Evolutionary conservation across 108 stramenopile genomes (phyloP).

Genomic region (Skeletonema potamos): DNA sequence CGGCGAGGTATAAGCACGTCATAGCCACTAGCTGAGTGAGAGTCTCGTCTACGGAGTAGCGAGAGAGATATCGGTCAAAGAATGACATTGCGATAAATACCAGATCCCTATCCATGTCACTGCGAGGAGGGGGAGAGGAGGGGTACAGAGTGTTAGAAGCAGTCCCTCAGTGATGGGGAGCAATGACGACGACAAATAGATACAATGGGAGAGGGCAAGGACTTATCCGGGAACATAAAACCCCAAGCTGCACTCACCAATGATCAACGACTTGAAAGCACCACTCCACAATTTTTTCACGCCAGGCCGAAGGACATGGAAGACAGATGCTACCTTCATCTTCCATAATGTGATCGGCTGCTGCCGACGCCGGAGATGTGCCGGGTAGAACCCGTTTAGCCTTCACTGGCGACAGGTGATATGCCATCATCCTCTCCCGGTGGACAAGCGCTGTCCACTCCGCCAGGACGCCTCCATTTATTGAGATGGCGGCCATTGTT

Average conservation of each 20-base stretch:
- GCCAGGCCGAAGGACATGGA: slow-evolving; percentile 1
- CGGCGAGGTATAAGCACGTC: slow-evolving; percentile 15
- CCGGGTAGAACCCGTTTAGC: neutral
- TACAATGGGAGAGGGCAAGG: too few relatives aligned
- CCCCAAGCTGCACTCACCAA: slow-evolving; percentile 11
- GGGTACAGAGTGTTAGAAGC: neutral
- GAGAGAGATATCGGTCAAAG: slow-evolving; percentile 21
- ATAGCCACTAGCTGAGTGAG: slow-evolving; percentile 9
- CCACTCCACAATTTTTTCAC: slow-evolving; percentile 18
- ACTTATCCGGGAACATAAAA: neutral
- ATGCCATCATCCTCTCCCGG: neutral
- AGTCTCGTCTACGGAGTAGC: neutral
- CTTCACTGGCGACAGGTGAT: neutral
- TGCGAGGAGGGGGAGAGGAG: neutral
- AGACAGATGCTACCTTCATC: neutral
- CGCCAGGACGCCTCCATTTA: neutral
- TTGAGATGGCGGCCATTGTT: neutral
- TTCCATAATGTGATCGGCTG: neutral
- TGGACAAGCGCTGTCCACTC: slow-evolving; percentile 1
- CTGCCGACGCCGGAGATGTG: neutral
- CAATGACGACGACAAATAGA: neutral
- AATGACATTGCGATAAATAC: slow-evolving; percentile 7
- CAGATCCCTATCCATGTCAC: slow-evolving; percentile 2
- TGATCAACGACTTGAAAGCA: slow-evolving; percentile 8
- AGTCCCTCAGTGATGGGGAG: neutral